Evolutionary conservation across 2,329 filamentous ascomycete species (phyloP), one percentile per base, ranked within the genome.

Genomic region (Ophidiomyces ophidiicola): DNA sequence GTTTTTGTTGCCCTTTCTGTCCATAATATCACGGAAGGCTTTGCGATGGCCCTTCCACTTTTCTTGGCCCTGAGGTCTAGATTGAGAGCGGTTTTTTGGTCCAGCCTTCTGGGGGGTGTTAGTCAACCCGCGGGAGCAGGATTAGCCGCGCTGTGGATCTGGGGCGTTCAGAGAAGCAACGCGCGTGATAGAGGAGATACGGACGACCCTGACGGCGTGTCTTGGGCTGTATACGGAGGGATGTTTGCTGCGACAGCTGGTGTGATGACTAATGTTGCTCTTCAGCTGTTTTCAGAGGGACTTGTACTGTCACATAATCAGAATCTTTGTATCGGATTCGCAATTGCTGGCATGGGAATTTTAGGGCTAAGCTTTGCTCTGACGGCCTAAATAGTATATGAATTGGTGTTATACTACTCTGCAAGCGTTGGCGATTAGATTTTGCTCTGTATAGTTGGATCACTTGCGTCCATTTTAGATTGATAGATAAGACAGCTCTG

Each of bases 1-100:
- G 85, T 98, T 39, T 98, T 98, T 63, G 74, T 96, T 59, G 88
- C 90, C 0, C 72, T 98, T 5, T 94, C 94, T 56, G 88, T 98
- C 43, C 90, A 98, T 70, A 98, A 96, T 63, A 93, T 98, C 53
- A 87, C 85, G 19, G 90, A 98, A 64, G 90, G 90, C 1, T 96
- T 96, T 56, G 84, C 87, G 45, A 81, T 98, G 72, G 85, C 86
- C 0, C 66, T 98, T 0, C 90, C 90, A 0, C 69, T 98, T 0
- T 98, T 93, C 60, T 82, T 98, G 53, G 90, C 90, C 1, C 74
- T 94, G 21, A 74, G 80, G 45, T 88, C 78, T 43, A 80, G 86
- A 32, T 66, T 75, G 55, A 80, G 78, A 51, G 88, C 90, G 12
- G 90, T 96, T 65, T 61, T 82, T 43, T 92, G 84, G 78, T 80